These are phyloP conservation scores for Cenchrus purpureus DNA, from an alignment of 176 grass and related monocot species.

Conservation along the genomic window DNA sequence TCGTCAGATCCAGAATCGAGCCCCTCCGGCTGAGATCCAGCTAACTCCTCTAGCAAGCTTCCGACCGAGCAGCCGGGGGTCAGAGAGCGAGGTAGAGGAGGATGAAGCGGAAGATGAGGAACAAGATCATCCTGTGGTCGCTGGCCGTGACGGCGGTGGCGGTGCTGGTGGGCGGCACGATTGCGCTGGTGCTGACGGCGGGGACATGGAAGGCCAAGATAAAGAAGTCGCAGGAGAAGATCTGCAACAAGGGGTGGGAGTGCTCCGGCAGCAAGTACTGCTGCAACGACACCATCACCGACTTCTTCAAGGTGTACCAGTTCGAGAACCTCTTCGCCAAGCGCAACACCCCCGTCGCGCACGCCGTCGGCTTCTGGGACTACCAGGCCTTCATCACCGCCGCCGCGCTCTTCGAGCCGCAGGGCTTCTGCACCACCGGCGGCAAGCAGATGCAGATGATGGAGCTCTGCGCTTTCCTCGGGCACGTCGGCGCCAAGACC, in stretches of 20 bases:
- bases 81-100: neutral
- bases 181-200: conserved; percentile 57
- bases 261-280: conserved; percentile 86
- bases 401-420: conserved; percentile 64
- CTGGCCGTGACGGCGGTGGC: conserved; percentile 26
- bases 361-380: conserved; percentile 91
- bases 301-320: conserved; percentile 98
- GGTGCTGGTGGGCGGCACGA: conserved; percentile 44
- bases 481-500: conserved; percentile 80
- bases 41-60: neutral
- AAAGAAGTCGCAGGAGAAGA: conserved; percentile 64
- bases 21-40: neutral
- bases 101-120: conserved; percentile 58
- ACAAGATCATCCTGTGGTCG: conserved; percentile 38
- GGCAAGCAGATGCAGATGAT: conserved; percentile 86
- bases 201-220: conserved; percentile 55
- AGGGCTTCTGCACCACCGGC: conserved; percentile 94
- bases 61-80: neutral
- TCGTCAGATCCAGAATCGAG: conserved; percentile 44
- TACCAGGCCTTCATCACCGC: conserved; percentile 94
- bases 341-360: conserved; percentile 72
- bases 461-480: conserved; percentile 93
- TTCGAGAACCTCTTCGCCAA: conserved; percentile 99
- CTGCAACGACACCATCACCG: conserved; percentile 97
- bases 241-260: conserved; percentile 92